Conservation (phyloP, 179 eudicot genomes). For the Actinidia arguta region DNA sequence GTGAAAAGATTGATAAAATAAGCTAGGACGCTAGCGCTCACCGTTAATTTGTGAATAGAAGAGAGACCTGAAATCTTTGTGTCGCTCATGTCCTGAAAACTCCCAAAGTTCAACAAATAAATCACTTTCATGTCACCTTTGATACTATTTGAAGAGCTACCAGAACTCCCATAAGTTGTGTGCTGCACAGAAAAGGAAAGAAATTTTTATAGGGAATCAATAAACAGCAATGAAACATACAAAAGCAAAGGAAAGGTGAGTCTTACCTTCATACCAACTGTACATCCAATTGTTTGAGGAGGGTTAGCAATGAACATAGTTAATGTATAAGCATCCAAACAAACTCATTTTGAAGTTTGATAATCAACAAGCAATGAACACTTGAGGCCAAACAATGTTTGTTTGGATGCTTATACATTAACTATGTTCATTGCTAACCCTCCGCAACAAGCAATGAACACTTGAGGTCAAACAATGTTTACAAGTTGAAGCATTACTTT, state of each 20-base stretch:
- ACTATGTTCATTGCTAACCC: conserved; percentile 71
- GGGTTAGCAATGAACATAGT: conserved; percentile 55
- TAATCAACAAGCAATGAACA: too few species aligned
- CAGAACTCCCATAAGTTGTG: conserved; percentile 73
- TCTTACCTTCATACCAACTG: conserved; percentile 81
- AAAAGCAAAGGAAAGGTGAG: neutral
- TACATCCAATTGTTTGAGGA: conserved; percentile 89
- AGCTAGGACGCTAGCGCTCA: conserved; percentile 35
- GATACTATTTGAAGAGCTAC: conserved; percentile 84
- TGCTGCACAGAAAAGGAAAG: conserved; percentile 55
- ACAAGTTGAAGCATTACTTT: too few species aligned
- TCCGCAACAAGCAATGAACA: conserved; percentile 22
- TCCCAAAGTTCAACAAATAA: conserved; percentile 97
- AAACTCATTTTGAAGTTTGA: too few species aligned
- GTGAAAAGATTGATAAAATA: neutral
- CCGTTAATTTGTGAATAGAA: conserved; percentile 95
- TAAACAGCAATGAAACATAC: neutral
- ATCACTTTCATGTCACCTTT: conserved; percentile 84
- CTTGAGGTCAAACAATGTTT: too few species aligned
- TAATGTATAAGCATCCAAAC: too few species aligned
- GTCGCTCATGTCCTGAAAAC: conserved; percentile 97
- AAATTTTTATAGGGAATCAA: neutral
- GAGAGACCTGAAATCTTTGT: conserved; percentile 92
- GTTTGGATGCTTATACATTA: too few species aligned
- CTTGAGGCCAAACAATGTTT: too few species aligned